Base-by-base conservation (phyloP, 225 moss, liverwort and hornwort genomes). In the Polytrichum commune region DNA sequence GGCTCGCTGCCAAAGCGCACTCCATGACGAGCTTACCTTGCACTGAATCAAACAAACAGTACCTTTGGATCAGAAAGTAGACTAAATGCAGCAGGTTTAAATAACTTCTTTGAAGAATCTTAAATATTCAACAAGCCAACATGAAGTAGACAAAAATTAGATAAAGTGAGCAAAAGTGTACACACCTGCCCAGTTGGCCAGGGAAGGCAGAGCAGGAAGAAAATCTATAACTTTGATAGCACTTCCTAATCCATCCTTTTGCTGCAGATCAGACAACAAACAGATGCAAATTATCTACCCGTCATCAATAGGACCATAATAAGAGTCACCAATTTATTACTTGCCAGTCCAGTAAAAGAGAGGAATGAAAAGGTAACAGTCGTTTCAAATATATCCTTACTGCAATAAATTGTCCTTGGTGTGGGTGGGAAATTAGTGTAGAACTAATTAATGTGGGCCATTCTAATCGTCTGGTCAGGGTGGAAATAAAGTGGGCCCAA, bases 181-280 rank as follows among this genome's bases (percentile, higher is more conserved):
- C 77, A 70, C 72, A 93, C 95, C 93, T 80, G 88, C 85, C 90
- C 92, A 91, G 66, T 71, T 69, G 30, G 85, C 86, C 77, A 98
- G 76, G 60, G 88, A 65, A 35, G 88, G 90, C 73, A 98, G 77
- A 20, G 87, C 86, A 76, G 81, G 71, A 30, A 91, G 60, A 73
- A 93, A 93, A 69, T 94, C 92, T 28, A 67, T 67, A 32, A 73
- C 79, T 60, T 72, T 85, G 22, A 89, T 65, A 35, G 74, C 77
- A 81, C 69, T 78, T 67, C 75, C 73, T 27, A 87, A 68, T 65
- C 81, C 86, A 73, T 86, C 77, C 74, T 87, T 87, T 84, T 86
- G 89, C 78, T 75, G 78, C 68, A 73, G 29, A 69, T 32, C 74
- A 71, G 55, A 55, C 60, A 7, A 16, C 46, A 46, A 46, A 16